These are phyloP conservation scores for Boechera divaricarpa DNA, from an alignment of 345 rosid genomes.

Conservation along the genomic window DNA sequence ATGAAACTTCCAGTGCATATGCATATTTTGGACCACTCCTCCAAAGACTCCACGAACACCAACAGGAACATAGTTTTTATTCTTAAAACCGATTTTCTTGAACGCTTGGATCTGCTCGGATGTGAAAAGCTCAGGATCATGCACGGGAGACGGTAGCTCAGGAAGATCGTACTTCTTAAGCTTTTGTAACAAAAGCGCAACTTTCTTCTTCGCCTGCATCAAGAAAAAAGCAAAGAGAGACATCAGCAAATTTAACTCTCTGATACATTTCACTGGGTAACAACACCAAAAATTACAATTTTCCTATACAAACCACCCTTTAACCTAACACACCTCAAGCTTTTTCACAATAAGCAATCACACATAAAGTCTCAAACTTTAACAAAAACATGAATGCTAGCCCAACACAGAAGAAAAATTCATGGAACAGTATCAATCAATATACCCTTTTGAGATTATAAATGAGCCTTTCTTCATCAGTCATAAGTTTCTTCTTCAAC, in stretches of 20 bases:
- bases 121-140: conserved; percentile 92
- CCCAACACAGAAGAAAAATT: neutral
- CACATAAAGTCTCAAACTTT: conserved; percentile 30
- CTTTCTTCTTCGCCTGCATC: conserved; percentile 93
- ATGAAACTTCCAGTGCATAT: conserved; percentile 98
- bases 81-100: conserved; percentile 89
- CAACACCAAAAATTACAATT: neutral
- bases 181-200: conserved; percentile 83
- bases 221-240: neutral
- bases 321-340: neutral
- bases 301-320: neutral
- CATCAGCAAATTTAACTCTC: neutral
- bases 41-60: conserved; percentile 99
- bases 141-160: conserved; percentile 79
- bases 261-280: neutral
- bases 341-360: neutral
- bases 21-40: conserved; percentile 98
- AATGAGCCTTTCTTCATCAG: conserved; percentile 93
- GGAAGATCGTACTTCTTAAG: conserved; percentile 95
- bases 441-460: conserved; percentile 90
- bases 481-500: conserved; percentile 92
- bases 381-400: neutral
- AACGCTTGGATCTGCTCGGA: conserved; percentile 82
- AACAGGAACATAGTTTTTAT: conserved; percentile 92
- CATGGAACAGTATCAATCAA: conserved; percentile 2